Evolutionary conservation across 306 rosid species (phyloP).

Genomic region (Delonix regia): DNA sequence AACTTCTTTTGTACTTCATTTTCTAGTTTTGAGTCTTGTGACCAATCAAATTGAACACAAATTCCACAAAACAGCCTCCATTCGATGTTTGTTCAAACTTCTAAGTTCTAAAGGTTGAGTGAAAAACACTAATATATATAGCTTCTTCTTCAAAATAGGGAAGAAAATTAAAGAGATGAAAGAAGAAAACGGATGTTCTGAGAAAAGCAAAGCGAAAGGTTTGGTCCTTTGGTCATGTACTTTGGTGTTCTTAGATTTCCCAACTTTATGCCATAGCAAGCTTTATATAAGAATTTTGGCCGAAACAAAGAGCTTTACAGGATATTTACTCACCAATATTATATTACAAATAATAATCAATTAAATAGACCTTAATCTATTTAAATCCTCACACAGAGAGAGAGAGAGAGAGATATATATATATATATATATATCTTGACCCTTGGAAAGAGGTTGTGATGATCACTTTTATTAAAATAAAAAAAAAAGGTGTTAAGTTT

Average conservation of each 20-base stretch:
- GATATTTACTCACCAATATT: neutral
- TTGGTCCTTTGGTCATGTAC: neutral
- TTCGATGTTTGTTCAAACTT: constrained; percentile 2
- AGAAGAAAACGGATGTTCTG: neutral
- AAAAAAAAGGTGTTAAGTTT: too few relatives aligned
- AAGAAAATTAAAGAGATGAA: neutral
- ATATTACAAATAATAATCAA: too few relatives aligned
- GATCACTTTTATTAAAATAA: too few relatives aligned
- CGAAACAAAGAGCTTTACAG: neutral
- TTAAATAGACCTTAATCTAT: too few relatives aligned
- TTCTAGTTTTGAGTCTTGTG: neutral
- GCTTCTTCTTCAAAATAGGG: neutral
- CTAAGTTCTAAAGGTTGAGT: neutral
- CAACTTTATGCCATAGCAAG: neutral
- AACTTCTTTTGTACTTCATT: constrained; percentile 33
- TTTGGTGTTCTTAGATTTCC: neutral
- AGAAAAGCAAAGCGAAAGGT: too few relatives aligned
- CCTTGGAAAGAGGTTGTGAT: too few relatives aligned
- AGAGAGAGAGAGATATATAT: too few relatives aligned
- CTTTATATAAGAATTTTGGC: too few relatives aligned
- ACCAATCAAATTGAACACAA: neutral
- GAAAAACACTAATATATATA: neutral
- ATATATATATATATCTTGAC: too few relatives aligned
- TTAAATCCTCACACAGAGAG: too few relatives aligned
- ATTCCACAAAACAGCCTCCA: neutral